Percentiles rank a stretch among this genome's conserved stretches.
Evolutionary conservation across 1,139 yeast genomes (phyloP).

Genomic region (Sugiyamaella pinicola): DNA sequence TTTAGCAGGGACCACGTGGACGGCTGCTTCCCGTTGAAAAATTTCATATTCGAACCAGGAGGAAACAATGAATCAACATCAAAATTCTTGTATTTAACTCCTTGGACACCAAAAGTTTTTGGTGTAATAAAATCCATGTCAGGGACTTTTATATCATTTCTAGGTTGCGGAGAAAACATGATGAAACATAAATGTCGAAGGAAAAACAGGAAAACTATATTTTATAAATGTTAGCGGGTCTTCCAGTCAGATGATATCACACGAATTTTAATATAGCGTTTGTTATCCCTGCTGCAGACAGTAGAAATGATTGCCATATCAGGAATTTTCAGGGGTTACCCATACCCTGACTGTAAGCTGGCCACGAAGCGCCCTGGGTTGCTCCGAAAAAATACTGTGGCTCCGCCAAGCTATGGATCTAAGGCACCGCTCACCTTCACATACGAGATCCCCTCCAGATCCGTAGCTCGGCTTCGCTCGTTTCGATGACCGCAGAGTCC

Average conservation of each 20-base stretch:
- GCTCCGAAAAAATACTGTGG: too few species aligned
- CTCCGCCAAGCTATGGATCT: too few species aligned
- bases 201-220: too few species aligned
- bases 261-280: not conserved
- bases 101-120: slow-evolving; percentile 34
- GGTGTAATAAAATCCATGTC: slow-evolving; percentile 27
- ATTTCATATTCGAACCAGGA: slow-evolving; percentile 34
- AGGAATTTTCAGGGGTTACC: slow-evolving; percentile 12
- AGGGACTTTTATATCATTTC: not conserved
- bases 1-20: slow-evolving; percentile 31
- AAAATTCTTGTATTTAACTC: slow-evolving; percentile 32
- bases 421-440: too few species aligned
- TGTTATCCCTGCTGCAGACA: not conserved
- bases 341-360: too few species aligned
- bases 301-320: not conserved
- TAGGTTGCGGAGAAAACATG: not conserved
- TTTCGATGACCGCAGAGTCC: too few species aligned
- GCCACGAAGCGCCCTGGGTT: too few species aligned
- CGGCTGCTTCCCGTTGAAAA: slow-evolving; percentile 17
- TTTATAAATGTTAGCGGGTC: too few species aligned
- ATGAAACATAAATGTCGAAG: too few species aligned
- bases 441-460: too few species aligned
- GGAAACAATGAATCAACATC: slow-evolving; percentile 33
- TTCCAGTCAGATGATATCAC: too few species aligned
- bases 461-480: too few species aligned